Evolutionary conservation across 257 asterid species (phyloP), one percentile per base, ranked within the genome.

Genomic region (Voacanga thouarsii): DNA sequence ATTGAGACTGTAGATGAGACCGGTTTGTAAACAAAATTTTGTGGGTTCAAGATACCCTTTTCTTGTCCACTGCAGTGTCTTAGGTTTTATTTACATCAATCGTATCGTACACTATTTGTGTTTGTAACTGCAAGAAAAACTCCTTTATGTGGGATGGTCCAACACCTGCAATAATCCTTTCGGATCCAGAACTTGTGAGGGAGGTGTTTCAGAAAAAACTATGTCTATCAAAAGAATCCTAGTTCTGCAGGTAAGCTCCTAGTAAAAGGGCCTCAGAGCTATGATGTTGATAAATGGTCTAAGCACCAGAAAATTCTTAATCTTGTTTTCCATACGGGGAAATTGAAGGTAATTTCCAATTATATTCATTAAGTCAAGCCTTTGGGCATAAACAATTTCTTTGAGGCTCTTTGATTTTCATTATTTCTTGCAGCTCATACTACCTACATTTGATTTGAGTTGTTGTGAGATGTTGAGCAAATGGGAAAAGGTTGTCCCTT

Each of bases 401-500:
- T 33, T 33, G 37, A 33, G 2, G 26, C 15, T 39, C 5, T 4
- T 0, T 2, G 9, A 0, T 12, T 6, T 5, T 1, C 10, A 45
- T 28, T 18, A 24, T 53, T 53, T 41, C 14, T 12, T 30, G 26
- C 80, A 86, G 90, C 66, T 18, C 61, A 82, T 88, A 90, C 43
- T 86, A 69, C 88, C 90, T 5, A 78, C 87, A 4, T 88, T 88
- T 71, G 53, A 81, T 70, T 26, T 75, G 60, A 80, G 88, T 71
- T 84, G 88, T 28, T 1, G 47, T 12, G 90, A 86, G 15, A 82
- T 86, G 88, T 21, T 88, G 77, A 79, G 74, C 78, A 84, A 87
- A 82, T 87, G 91, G 89, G 88, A 79, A 5, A 41, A 72, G 5
- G 71, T 77, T 51, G 79, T 78, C 14, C 57, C 78, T 11, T 14